Percentiles rank a stretch among this genome's conserved stretches.
These are phyloP conservation scores for Arabidopsis lyrata DNA, from an alignment of 441 rosid species.

Conservation along the genomic window DNA sequence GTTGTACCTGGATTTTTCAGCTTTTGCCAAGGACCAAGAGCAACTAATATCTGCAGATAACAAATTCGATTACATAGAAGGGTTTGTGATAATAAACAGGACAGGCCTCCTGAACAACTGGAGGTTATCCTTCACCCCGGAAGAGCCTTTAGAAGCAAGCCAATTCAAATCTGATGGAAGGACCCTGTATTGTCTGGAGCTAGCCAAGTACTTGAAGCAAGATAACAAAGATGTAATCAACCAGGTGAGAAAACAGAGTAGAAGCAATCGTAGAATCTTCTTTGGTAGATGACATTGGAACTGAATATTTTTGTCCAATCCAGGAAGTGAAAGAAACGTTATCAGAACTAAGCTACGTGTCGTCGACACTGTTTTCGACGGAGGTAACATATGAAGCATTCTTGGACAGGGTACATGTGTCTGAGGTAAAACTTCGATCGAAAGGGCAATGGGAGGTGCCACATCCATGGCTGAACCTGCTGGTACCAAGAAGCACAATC, in stretches of 20 bases:
- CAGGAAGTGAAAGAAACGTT: constrained; percentile 74
- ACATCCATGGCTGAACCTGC: constrained; percentile 97
- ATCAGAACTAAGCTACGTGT: constrained; percentile 68
- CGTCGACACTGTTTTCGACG: constrained; percentile 75
- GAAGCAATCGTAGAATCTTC: not conserved
- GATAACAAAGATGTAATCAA: constrained; percentile 49
- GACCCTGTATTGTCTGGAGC: constrained; percentile 85
- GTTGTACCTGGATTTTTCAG: constrained; percentile 75
- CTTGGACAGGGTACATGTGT: constrained; percentile 88
- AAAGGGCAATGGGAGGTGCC: constrained; percentile 98
- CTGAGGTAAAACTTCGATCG: constrained; percentile 78
- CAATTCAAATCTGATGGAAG: constrained; percentile 74
- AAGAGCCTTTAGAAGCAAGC: constrained; percentile 80
- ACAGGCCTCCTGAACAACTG: constrained; percentile 81
- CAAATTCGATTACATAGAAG: constrained; percentile 85
- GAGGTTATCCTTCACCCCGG: constrained; percentile 83
- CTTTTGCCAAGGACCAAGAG: constrained; percentile 85
- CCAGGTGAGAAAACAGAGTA: constrained; percentile 58
- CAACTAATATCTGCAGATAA: constrained; percentile 53
- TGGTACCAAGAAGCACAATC: constrained; percentile 78
- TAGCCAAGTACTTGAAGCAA: constrained; percentile 74
- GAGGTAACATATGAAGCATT: constrained; percentile 83
- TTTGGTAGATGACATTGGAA: constrained; percentile 8
- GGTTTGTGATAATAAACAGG: constrained; percentile 87
- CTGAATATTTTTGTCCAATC: constrained; percentile 29